Base-by-base conservation (phyloP, 2,329 filamentous ascomycete genomes). In the Onygena corvina region DNA sequence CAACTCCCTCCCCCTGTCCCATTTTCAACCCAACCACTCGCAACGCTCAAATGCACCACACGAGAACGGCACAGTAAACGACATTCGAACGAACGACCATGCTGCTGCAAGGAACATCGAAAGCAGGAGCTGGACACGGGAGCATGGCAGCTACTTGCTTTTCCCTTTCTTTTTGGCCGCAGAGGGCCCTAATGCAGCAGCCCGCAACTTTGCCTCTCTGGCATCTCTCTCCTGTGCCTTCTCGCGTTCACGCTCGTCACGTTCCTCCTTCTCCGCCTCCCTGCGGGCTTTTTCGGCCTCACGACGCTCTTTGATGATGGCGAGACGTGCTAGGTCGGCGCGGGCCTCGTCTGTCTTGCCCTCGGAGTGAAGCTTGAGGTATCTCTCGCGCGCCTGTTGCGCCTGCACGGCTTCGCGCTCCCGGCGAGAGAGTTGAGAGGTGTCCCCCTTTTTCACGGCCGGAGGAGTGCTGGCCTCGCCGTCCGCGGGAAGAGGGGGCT, bases 261-360 rank as follows among this genome's bases (percentile, higher is more conserved):
- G 66, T 57, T 73, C 71, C 50, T 73, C 71, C 75, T 74, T 78
- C 79, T 82, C 79, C 2, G 79, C 90, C 71, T 86, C 79, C 74
- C 90, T 89, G 59, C 87, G 74, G 25, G 81, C 84, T 48, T 86
- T 80, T 61, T 94, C 90, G 16, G 83, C 82, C 60, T 86, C 89
- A 55, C 92, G 79, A 71, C 87, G 84, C 75, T 94, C 86, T 44
- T 82, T 80, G 57, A 98, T 87, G 52, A 90, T 64, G 65, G 74
- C 80, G 61, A 98, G 70, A 50, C 92, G 79, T 52, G 87, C 90
- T 58, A 96, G 63, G 68, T 98, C 92, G 3, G 86, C 83, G 65
- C 86, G 84, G 44, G 90, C 89, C 74, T 95, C 86, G 53, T 98
- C 92, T 38, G 92, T 96, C 80, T 96, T 96, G 61, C 90, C 90